These are phyloP conservation scores for Mycena galopus DNA, from an alignment of 768 basidiomycete species.

Conservation along the genomic window DNA sequence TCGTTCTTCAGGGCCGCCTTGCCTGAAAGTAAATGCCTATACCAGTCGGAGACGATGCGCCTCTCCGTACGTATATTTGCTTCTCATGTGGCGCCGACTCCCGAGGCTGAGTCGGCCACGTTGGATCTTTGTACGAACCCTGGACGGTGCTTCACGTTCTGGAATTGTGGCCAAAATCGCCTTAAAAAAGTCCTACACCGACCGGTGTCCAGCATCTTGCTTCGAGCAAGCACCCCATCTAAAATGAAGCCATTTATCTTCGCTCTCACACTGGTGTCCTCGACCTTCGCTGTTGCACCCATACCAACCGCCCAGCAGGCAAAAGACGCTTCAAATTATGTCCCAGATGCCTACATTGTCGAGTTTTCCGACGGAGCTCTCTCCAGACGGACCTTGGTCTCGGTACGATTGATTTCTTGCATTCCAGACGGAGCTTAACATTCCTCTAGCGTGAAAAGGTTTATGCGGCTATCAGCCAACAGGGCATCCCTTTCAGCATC, in stretches of 20 bases:
- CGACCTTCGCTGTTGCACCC: constrained; percentile 12
- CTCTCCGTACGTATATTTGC: constrained; percentile 23
- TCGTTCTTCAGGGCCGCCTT: background rate
- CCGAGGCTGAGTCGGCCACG: constrained; percentile 18
- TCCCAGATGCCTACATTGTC: constrained; percentile 27
- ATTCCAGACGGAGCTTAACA: background rate
- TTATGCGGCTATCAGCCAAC: constrained; percentile 46
- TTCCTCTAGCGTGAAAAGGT: constrained; percentile 45
- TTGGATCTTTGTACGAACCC: constrained; percentile 8
- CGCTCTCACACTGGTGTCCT: constrained; percentile 13
- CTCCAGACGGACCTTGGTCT: constrained; percentile 13
- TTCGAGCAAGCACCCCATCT: constrained; percentile 4
- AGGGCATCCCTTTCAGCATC: constrained; percentile 44
- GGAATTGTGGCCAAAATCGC: background rate
- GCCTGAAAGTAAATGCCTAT: background rate
- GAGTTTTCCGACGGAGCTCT: constrained; percentile 13
- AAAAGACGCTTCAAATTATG: constrained; percentile 13
- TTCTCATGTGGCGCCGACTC: constrained; percentile 22
- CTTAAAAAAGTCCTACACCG: background rate
- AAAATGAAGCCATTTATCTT: constrained; percentile 8
- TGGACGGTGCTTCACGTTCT: constrained; percentile 19
- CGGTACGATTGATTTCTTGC: constrained; percentile 4
- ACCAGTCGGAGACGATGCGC: background rate
- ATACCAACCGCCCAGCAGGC: constrained; percentile 25
- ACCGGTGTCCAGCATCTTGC: background rate